Evolutionary conservation across 495 filamentous ascomycete species (phyloP), one percentile per base, ranked within the genome.

Genomic region (Penicillium turbatum): DNA sequence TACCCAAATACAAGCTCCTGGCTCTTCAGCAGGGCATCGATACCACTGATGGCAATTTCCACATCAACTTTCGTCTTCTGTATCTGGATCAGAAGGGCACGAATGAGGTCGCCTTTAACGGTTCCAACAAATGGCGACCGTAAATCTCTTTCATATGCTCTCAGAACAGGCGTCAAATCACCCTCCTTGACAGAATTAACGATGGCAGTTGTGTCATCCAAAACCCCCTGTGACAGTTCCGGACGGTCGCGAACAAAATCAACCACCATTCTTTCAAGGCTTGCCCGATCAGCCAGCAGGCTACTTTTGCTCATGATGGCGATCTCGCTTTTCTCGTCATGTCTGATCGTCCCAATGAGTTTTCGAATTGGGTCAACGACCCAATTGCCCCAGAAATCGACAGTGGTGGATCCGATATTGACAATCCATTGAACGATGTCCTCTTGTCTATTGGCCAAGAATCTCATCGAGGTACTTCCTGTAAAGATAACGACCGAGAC

Each of bases 41-140:
- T 97, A 12, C 93, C 93, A 50, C 88, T 87, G 66, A 97, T 88
- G 13, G 93, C 93, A 51, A 98, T 85, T 68, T 98, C 93, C 8
- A 97, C 86, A 60, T 98, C 93, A 26, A 98, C 93, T 74, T 97
- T 98, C 1, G 93, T 97, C 76, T 97, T 98, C 65, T 98, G 93
- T 40, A 98, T 83, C 65, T 98, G 93, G 40, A 98, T 96, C 29
- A 98, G 78, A 44, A 98, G 80, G 19, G 93, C 87, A 44, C 93
- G 83, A 41, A 97, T 74, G n/a, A 98, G 73, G 64, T 96, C 91
- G 16, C 93, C 93, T 38, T 77, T 77, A 13, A 97, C 64, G 1
- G 90, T 86, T 6, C 90, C 90, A 29, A 81, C 72, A 36, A 98
- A 83, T 17, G 93, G 93, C 32, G 72, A 81, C 21, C 86, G 79